These are phyloP conservation scores for Ceratobasidium sp. DNA, from an alignment of 1,284 basidiomycete species.

Conservation along the genomic window DNA sequence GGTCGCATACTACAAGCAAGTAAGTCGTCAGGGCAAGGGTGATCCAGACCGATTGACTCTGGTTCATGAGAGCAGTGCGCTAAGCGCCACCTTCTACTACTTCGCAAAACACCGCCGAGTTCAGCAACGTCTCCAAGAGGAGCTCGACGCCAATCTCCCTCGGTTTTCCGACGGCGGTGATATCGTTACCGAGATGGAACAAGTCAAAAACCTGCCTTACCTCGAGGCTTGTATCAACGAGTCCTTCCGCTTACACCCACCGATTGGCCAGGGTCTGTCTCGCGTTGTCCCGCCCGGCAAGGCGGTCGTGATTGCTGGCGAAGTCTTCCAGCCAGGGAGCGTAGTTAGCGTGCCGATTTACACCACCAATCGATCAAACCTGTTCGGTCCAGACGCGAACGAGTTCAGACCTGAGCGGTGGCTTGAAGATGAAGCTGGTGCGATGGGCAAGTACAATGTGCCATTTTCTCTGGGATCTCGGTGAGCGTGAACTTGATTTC, in stretches of 20 bases:
- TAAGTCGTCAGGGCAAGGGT: constrained; percentile 56
- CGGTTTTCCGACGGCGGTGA: background rate
- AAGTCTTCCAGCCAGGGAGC: constrained; percentile 78
- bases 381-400: constrained; percentile 78
- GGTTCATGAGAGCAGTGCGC: constrained; percentile 66
- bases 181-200: background rate
- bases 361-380: constrained; percentile 79
- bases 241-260: constrained; percentile 77
- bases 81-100: constrained; percentile 87
- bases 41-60: constrained; percentile 13
- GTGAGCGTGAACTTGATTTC: constrained; percentile 62
- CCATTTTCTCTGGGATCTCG: constrained; percentile 71
- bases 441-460: constrained; percentile 71
- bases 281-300: constrained; percentile 78
- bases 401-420: constrained; percentile 64
- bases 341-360: constrained; percentile 83
- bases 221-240: constrained; percentile 88
- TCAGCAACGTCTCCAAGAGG: constrained; percentile 80
- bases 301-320: constrained; percentile 69
- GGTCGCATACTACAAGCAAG: constrained; percentile 89
- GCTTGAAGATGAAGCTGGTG: constrained; percentile 77
- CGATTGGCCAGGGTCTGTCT: constrained; percentile 80
- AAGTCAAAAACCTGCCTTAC: constrained; percentile 79
- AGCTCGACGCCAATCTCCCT: constrained; percentile 79
- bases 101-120: constrained; percentile 75